phyloP scores from a whole-genome alignment of 768 basidiomycete species.

The Pleurotus sapidus region DNA sequence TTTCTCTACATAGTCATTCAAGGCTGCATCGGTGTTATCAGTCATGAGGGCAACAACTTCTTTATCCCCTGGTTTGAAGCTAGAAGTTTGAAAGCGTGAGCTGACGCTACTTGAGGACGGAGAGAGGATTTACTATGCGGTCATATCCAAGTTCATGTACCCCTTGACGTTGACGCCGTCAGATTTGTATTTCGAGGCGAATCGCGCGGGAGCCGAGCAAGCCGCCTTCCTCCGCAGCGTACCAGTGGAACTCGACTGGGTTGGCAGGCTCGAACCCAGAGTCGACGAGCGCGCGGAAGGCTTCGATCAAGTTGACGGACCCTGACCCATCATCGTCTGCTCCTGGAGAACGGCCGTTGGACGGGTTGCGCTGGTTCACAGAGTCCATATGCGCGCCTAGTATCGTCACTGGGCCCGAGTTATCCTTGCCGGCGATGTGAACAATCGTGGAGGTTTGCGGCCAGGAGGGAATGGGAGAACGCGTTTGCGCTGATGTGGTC shows the following conservation, averaged over 20 bases:
- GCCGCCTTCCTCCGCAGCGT: slow-evolving; percentile 43
- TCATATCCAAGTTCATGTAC: slow-evolving; percentile 46
- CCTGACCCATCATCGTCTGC: slow-evolving; percentile 51
- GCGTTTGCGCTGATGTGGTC: slow-evolving; percentile 25
- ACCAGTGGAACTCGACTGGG: slow-evolving; percentile 48
- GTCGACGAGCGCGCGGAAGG: slow-evolving; percentile 35
- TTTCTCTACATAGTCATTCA: slow-evolving; percentile 44
- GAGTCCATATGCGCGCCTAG: slow-evolving; percentile 42
- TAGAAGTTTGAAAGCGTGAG: slow-evolving; percentile 18
- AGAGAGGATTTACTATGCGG: slow-evolving; percentile 27
- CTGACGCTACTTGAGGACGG: neutral
- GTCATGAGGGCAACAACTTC: slow-evolving; percentile 38
- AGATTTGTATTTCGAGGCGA: slow-evolving; percentile 45
- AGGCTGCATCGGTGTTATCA: slow-evolving; percentile 33
- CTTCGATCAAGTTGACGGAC: slow-evolving; percentile 41
- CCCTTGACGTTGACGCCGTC: slow-evolving; percentile 42
- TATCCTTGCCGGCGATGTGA: slow-evolving; percentile 30
- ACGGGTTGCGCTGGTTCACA: slow-evolving; percentile 34
- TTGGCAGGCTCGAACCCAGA: slow-evolving; percentile 34
- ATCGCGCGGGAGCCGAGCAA: slow-evolving; percentile 53
- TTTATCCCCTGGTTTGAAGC: slow-evolving; percentile 44
- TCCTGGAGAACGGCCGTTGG: slow-evolving; percentile 42
- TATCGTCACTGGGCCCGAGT: slow-evolving; percentile 30
- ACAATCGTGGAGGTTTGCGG: slow-evolving; percentile 32
- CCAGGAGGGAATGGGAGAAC: slow-evolving; percentile 28